Evolutionary conservation across 2,329 filamentous ascomycete genomes (phyloP), one percentile per base, ranked within the genome.

Genomic region (Claviceps sorghi): DNA sequence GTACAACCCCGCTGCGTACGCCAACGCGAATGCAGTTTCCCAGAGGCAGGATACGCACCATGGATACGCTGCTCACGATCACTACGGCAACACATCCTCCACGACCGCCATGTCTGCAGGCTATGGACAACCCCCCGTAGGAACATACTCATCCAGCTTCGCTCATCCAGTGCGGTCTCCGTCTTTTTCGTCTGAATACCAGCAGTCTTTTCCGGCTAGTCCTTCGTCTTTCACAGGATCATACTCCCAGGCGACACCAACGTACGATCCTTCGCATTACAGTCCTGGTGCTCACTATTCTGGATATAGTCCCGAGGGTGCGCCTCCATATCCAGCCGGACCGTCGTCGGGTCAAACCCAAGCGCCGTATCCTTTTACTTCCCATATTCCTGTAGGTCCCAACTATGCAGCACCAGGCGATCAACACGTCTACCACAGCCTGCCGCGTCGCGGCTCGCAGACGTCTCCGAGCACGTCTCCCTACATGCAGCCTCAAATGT

Each of bases 1-100:
- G 38, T 81, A 82, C 63, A 80, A 81, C 59, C 78, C 78, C 29
- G 77, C 78, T 43, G 77, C 77, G 48, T 82, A 82, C 65, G 76
- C 76, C 51, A 68, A 64, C 56, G 44, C 53, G 38, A 67, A 73
- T 29, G 64, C 63, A 30, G 60, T 64, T 15, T 73, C 74, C 11
- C 77, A 80, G 58, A 69, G 77, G 44, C 74, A 75, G 51, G 64
- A 72, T 46, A 74, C 75, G 1, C 73, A 78, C 53, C 66, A 72
- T 47, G 74, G 73, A 30, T 74, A 74, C 58, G 69, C 61, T 56
- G 67, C 61, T 52, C 11, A 41, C 29, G 76, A 76, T 54, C 64
- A 64, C 45, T 70, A 72, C 56, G 62, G 62, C 56, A 73, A 76
- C 58, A 64, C 62, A 41, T 64, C 71, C 46, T 58, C 64, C 36